phyloP scores from a whole-genome alignment of 2,329 filamentous ascomycete genomes.

The Balansia obtecta region DNA sequence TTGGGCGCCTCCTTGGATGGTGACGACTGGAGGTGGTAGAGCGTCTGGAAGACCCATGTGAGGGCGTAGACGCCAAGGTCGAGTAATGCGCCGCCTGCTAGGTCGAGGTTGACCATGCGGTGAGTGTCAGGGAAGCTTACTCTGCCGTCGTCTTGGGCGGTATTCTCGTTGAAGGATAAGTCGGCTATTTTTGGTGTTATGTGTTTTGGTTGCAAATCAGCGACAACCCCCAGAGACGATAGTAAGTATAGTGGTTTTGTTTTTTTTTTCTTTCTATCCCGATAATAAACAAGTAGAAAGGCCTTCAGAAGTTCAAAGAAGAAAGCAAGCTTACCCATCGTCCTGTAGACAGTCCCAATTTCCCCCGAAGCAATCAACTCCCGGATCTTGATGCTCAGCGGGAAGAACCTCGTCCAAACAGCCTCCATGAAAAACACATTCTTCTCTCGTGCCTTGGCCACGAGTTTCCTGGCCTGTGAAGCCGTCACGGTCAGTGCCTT shows the following conservation, averaged over 20 bases:
- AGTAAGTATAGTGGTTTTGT: too few relatives aligned
- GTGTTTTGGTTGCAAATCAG: not conserved
- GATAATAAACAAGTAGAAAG: too few relatives aligned
- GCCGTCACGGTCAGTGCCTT: conserved; percentile 83
- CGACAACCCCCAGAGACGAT: too few relatives aligned
- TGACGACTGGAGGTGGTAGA: conserved; percentile 68
- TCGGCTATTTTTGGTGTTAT: conserved; percentile 31
- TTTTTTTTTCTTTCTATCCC: too few relatives aligned
- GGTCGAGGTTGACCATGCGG: conserved; percentile 70
- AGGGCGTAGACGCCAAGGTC: conserved; percentile 83
- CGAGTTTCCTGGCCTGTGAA: conserved; percentile 59
- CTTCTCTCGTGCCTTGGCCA: conserved; percentile 60
- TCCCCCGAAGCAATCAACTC: conserved; percentile 45
- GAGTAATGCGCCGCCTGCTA: conserved; percentile 72
- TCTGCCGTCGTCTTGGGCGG: conserved; percentile 34
- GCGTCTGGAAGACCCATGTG: conserved; percentile 82
- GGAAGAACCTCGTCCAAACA: conserved; percentile 85
- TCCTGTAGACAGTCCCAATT: conserved; percentile 50
- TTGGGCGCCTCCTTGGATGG: conserved; percentile 54
- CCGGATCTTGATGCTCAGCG: conserved; percentile 62
- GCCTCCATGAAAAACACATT: conserved; percentile 72
- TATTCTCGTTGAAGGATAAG: conserved; percentile 47
- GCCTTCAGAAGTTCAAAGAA: not conserved
- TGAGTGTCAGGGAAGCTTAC: conserved; percentile 47
- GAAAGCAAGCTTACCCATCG: conserved; percentile 30